Percentiles rank a stretch among this genome's conserved stretches.
Evolutionary conservation across 2,329 filamentous ascomycete species (phyloP).

Genomic region (Fusarium pseudograminearum): DNA sequence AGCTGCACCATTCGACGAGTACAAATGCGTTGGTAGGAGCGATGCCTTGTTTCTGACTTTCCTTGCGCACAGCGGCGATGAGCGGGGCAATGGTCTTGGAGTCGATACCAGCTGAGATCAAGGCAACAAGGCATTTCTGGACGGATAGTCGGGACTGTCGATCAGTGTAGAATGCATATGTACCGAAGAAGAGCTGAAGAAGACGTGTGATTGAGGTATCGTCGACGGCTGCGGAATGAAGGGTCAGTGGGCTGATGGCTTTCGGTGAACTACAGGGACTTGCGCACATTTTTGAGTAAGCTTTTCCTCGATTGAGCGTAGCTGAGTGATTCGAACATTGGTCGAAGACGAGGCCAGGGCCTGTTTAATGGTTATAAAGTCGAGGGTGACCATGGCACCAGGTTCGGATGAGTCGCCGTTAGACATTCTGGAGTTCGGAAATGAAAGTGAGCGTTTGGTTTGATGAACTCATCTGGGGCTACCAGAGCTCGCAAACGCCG

Average conservation of each 20-base stretch:
- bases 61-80: constrained; percentile 74
- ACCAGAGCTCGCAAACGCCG: constrained; percentile 43
- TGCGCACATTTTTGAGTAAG: constrained; percentile 66
- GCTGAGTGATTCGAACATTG: constrained; percentile 63
- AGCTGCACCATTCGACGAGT: constrained; percentile 87
- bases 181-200: constrained; percentile 83
- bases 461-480: constrained; percentile 53
- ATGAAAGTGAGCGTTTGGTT: constrained; percentile 29
- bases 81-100: constrained; percentile 71
- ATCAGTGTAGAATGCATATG: constrained; percentile 89
- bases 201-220: constrained; percentile 65
- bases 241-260: constrained; percentile 38
- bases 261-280: constrained; percentile 10
- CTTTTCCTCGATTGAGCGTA: constrained; percentile 68
- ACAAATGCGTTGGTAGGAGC: constrained; percentile 87
- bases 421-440: constrained; percentile 52
- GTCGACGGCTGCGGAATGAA: constrained; percentile 57
- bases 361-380: constrained; percentile 62
- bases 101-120: constrained; percentile 70
- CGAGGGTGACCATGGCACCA: constrained; percentile 56
- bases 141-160: constrained; percentile 85
- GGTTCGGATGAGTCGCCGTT: constrained; percentile 59
- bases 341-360: constrained; percentile 74
- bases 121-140: constrained; percentile 79
- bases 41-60: constrained; percentile 81